Evolutionary conservation across 805 yeast species (phyloP).

Genomic region (Wickerhamomyces bovis): DNA sequence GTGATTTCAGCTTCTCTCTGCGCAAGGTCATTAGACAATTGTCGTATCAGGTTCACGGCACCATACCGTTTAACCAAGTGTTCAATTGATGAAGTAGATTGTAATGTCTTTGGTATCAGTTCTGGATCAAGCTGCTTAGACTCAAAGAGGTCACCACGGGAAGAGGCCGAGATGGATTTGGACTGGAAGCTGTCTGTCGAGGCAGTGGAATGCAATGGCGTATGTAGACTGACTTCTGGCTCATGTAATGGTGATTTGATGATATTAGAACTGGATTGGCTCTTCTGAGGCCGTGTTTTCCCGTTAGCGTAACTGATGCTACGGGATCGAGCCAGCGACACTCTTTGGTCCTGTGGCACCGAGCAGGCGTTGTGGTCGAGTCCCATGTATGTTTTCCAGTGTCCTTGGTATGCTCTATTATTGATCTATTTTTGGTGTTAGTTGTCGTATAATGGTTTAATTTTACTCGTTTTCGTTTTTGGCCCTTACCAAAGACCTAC

Average conservation of each 20-base stretch:
- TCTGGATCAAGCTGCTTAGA: slow-evolving; percentile 6
- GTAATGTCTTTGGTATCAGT: slow-evolving; percentile 30
- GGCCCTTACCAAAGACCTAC: too few species aligned
- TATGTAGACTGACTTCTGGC: not conserved
- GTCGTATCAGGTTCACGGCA: slow-evolving; percentile 34
- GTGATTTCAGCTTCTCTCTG: slow-evolving; percentile 41
- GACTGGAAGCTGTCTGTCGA: slow-evolving; percentile 1
- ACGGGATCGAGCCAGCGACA: not conserved
- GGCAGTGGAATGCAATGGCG: slow-evolving; percentile 4
- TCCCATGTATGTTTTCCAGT: too few species aligned
- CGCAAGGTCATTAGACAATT: slow-evolving; percentile 42
- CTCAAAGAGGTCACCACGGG: slow-evolving; percentile 7
- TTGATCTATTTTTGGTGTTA: too few species aligned
- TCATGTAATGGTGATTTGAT: not conserved
- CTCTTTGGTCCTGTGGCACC: not conserved
- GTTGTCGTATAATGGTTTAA: too few species aligned
- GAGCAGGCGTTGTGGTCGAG: too few species aligned
- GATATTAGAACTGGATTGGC: too few species aligned
- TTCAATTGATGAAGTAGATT: slow-evolving; percentile 28
- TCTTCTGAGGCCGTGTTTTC: not conserved
- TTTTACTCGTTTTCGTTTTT: too few species aligned
- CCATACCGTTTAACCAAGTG: slow-evolving; percentile 30
- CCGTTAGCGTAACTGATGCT: not conserved
- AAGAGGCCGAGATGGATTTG: not conserved
- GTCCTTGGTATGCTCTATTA: too few species aligned